These are phyloP conservation scores for Fusarium verrucosum DNA, from an alignment of 2,329 filamentous ascomycete species.

Conservation along the genomic window DNA sequence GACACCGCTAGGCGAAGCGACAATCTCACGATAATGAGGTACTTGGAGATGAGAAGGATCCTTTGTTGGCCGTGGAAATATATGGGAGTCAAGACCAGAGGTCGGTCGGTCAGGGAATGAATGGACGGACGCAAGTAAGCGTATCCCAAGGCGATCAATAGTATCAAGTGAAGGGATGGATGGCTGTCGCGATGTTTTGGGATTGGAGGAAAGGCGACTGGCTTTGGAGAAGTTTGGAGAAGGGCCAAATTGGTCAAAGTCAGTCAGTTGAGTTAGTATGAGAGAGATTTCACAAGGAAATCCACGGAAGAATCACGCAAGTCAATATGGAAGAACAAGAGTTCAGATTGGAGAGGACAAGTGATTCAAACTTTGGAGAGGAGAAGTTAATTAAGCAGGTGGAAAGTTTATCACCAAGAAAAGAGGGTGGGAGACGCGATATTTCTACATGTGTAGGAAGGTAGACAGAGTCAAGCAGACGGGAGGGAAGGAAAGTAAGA, in stretches of 20 bases:
- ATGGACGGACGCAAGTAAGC: background rate
- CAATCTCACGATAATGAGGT: background rate
- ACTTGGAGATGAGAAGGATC: conserved; percentile 2
- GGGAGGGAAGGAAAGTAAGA: too few species aligned
- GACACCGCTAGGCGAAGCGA: conserved; percentile 1
- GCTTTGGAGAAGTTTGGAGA: conserved; percentile 7
- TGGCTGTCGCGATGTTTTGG: conserved; percentile 8
- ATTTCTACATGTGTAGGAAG: too few species aligned
- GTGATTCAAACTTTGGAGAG: conserved; percentile 8
- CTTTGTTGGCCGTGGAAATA: background rate
- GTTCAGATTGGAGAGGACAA: background rate
- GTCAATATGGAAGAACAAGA: conserved; percentile 10
- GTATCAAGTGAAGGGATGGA: background rate
- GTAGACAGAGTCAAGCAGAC: background rate
- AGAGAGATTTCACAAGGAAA: conserved; percentile 26
- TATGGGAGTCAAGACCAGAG: background rate
- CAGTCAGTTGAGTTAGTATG: conserved; percentile 8
- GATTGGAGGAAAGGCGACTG: background rate
- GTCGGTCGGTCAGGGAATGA: too few species aligned
- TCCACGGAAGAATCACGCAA: conserved; percentile 21
- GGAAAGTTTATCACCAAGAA: conserved; percentile 6
- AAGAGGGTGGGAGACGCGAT: conserved; percentile 41
- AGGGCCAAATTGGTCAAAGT: background rate
- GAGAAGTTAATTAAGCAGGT: conserved; percentile 17
- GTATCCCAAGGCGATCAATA: background rate